Percentiles rank a stretch among this genome's conserved stretches.
These are phyloP conservation scores for Thielaviopsis punctulata DNA, from an alignment of 2,329 filamentous ascomycete species.

Conservation along the genomic window DNA sequence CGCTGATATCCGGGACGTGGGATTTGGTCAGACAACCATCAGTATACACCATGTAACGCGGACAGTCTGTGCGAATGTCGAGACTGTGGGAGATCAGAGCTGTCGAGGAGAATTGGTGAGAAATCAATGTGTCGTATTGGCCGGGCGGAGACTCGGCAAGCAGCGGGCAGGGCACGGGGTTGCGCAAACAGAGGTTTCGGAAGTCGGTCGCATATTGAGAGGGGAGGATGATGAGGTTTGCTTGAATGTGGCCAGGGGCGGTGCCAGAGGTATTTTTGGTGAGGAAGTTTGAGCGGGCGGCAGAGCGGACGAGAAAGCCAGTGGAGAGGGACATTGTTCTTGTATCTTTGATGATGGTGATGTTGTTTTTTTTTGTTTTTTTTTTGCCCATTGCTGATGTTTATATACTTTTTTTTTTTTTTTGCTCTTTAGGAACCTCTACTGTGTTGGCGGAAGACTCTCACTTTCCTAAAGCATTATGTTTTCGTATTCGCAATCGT, in stretches of 20 bases:
- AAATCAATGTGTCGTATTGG: slow-evolving; percentile 22
- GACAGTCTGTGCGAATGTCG: slow-evolving; percentile 41
- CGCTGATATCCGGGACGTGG: slow-evolving; percentile 25
- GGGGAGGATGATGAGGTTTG: slow-evolving; percentile 44
- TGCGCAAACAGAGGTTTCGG: slow-evolving; percentile 38
- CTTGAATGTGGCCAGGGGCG: slow-evolving; percentile 39
- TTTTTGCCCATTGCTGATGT: too few species aligned
- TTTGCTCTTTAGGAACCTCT: too few species aligned
- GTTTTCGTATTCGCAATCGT: too few species aligned
- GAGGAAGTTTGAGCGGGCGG: slow-evolving; percentile 24
- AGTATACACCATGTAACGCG: slow-evolving; percentile 41
- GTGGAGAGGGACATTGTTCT: neutral
- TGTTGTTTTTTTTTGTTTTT: too few species aligned
- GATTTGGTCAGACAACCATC: slow-evolving; percentile 25
- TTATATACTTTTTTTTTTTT: too few species aligned
- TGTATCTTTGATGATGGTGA: neutral
- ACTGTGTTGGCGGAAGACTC: too few species aligned
- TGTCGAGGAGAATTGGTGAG: slow-evolving; percentile 13
- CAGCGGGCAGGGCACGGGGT: slow-evolving; percentile 45
- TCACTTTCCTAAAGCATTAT: too few species aligned
- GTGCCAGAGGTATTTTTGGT: slow-evolving; percentile 34
- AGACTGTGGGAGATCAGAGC: slow-evolving; percentile 23
- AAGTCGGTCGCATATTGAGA: slow-evolving; percentile 40
- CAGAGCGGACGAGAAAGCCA: slow-evolving; percentile 21
- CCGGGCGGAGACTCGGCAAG: slow-evolving; percentile 32